phyloP scores from a whole-genome alignment of 768 basidiomycete genomes.

The Lactifluus subvellereus region DNA sequence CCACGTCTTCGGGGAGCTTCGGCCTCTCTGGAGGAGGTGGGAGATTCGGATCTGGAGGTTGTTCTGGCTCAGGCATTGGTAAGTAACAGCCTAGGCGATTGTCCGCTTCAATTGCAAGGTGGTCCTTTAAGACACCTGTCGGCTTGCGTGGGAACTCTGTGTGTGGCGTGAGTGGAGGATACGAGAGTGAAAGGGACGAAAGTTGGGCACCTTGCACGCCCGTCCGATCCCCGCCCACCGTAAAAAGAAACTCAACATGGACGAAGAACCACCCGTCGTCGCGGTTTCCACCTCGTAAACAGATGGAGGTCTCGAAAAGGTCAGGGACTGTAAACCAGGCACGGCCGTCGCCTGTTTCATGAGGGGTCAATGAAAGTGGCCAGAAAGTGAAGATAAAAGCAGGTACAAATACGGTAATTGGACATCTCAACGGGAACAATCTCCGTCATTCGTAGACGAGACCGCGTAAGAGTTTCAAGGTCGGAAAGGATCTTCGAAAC shows the following conservation, averaged over 20 bases:
- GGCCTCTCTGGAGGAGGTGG: constrained; percentile 36
- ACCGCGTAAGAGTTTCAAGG: constrained; percentile 74
- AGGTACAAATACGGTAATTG: constrained; percentile 56
- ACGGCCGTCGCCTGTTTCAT: constrained; percentile 59
- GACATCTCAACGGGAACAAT: constrained; percentile 80
- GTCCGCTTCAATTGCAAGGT: constrained; percentile 71
- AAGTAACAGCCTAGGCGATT: constrained; percentile 60
- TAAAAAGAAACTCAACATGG: constrained; percentile 67
- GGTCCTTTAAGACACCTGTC: constrained; percentile 52
- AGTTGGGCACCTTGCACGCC: constrained; percentile 55
- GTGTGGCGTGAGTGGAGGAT: not conserved
- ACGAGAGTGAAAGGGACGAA: not conserved
- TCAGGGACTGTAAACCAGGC: constrained; percentile 69
- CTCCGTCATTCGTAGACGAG: constrained; percentile 72
- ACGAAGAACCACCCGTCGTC: constrained; percentile 86
- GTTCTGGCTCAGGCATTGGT: constrained; percentile 33
- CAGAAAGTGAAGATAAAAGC: constrained; percentile 22
- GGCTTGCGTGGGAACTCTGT: constrained; percentile 73
- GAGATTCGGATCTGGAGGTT: constrained; percentile 34
- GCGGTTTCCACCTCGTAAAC: constrained; percentile 60
- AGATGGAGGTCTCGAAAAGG: constrained; percentile 69
- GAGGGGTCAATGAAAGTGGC: constrained; percentile 18
- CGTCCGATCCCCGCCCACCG: constrained; percentile 66
- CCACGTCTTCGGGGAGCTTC: constrained; percentile 51
- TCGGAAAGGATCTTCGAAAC: constrained; percentile 59